A percentile compares a stretch with the other conserved stretches of the same genome.
These are phyloP conservation scores for Psilocybe sp. DNA, from an alignment of 768 basidiomycete genomes.

Conservation along the genomic window DNA sequence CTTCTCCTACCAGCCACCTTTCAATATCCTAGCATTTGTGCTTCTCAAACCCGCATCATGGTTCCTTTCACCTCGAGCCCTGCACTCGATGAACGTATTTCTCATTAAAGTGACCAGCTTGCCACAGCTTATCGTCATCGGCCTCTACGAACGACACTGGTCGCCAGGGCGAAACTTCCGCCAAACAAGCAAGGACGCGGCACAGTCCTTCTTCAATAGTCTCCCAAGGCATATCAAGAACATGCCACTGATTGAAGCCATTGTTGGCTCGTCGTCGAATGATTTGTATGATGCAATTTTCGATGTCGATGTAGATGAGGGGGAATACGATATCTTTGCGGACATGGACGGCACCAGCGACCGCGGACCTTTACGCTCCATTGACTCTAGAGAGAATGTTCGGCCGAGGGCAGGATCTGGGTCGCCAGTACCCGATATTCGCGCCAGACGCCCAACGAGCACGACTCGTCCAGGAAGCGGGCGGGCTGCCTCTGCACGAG, in stretches of 20 bases:
- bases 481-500: conserved; percentile 4
- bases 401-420: conserved; percentile 7
- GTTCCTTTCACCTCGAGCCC: conserved; percentile 65
- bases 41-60: conserved; percentile 80
- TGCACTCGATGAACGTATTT: conserved; percentile 86
- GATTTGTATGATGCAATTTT: conserved; percentile 80
- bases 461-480: conserved; percentile 7
- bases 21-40: conserved; percentile 78
- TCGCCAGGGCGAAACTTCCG: conserved; percentile 47
- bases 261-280: conserved; percentile 67
- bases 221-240: conserved; percentile 71
- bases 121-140: conserved; percentile 74
- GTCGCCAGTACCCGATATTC: conserved; percentile 21
- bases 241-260: conserved; percentile 71
- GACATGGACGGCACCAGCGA: conserved; percentile 48
- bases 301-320: conserved; percentile 51
- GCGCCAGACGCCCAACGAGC: conserved; percentile 22
- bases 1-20: conserved; percentile 90
- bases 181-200: conserved; percentile 49
- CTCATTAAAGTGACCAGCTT: conserved; percentile 83
- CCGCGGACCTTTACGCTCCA: conserved; percentile 31
- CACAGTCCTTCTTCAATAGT: conserved; percentile 56
- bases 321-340: conserved; percentile 48
- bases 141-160: conserved; percentile 75
- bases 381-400: conserved; percentile 37